phyloP scores from a whole-genome alignment of 495 filamentous ascomycete species.

The Halenospora varia region DNA sequence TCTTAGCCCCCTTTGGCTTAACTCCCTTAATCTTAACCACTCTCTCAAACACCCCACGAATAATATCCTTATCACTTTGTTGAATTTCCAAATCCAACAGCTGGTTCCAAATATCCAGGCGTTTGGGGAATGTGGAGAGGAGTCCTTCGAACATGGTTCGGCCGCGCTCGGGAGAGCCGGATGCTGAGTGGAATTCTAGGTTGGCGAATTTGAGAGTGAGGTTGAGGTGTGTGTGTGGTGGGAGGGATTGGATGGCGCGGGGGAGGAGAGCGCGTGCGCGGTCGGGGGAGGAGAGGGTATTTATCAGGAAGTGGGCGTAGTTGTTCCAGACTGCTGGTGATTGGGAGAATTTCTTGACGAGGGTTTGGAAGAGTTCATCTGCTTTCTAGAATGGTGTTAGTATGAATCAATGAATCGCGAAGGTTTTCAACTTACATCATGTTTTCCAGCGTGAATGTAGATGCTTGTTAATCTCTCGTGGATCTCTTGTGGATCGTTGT shows the following conservation, averaged over 20 bases:
- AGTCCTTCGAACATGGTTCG: constrained; percentile 92
- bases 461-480: constrained; percentile 88
- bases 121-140: constrained; percentile 78
- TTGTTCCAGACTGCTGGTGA: constrained; percentile 83
- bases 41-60: constrained; percentile 77
- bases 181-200: constrained; percentile 79
- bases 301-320: constrained; percentile 89
- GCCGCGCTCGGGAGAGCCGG: constrained; percentile 85
- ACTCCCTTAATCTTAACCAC: constrained; percentile 64
- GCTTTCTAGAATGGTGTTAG: constrained; percentile 65
- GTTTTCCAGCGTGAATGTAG: constrained; percentile 86
- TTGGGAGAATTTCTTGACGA: constrained; percentile 80
- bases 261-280: constrained; percentile 76
- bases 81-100: constrained; percentile 79
- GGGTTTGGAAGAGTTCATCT: constrained; percentile 78
- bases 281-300: constrained; percentile 59
- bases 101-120: constrained; percentile 88
- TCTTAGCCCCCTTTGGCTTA: constrained; percentile 69
- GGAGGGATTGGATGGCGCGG: constrained; percentile 82
- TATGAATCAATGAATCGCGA: neutral
- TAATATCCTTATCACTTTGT: constrained; percentile 53
- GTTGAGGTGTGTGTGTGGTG: constrained; percentile 62
- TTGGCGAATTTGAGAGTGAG: constrained; percentile 84
- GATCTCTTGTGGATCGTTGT: constrained; percentile 87
- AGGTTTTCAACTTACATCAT: constrained; percentile 44